phyloP scores from a whole-genome alignment of 805 yeast species.

The Cyberlindnera subsufficiens region DNA sequence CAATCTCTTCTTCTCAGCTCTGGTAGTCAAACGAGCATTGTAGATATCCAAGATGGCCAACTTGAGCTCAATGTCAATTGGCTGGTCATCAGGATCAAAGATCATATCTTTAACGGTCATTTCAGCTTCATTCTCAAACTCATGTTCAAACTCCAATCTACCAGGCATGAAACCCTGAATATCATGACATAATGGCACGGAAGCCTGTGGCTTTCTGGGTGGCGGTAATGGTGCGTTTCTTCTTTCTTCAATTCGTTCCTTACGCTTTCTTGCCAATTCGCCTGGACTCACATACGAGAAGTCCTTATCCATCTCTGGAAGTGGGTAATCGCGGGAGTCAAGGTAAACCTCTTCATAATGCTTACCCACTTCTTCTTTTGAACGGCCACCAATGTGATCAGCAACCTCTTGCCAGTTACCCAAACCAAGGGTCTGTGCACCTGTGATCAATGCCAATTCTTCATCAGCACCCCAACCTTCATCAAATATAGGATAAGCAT shows the following conservation, averaged over 20 bases:
- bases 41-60: constrained; percentile 83
- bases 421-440: constrained; percentile 83
- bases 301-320: constrained; percentile 77
- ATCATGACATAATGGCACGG: constrained; percentile 95
- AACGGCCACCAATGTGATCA: constrained; percentile 89
- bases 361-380: constrained; percentile 83
- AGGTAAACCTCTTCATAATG: constrained; percentile 77
- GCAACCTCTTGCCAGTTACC: constrained; percentile 99
- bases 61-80: constrained; percentile 85
- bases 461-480: constrained; percentile 99
- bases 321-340: constrained; percentile 68
- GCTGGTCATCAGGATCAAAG: constrained; percentile 88
- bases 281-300: constrained; percentile 57
- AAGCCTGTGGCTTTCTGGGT: constrained; percentile 81
- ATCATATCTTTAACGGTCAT: constrained; percentile 89
- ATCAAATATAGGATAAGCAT: constrained; percentile 87
- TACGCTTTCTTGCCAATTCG: constrained; percentile 63
- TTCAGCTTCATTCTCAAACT: constrained; percentile 96
- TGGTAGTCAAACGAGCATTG: constrained; percentile 78
- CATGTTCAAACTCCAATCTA: constrained; percentile 92
- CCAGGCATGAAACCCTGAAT: constrained; percentile 99
- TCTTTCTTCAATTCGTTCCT: constrained; percentile 65
- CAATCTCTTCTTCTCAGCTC: constrained; percentile 89
- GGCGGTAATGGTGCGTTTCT: constrained; percentile 75
- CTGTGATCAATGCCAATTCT: constrained; percentile 81